Percentiles rank a stretch among this genome's conserved stretches.
Evolutionary conservation across 2,329 filamentous ascomycete genomes (phyloP).

Genomic region (Chrysoporthe deuterocubensis): DNA sequence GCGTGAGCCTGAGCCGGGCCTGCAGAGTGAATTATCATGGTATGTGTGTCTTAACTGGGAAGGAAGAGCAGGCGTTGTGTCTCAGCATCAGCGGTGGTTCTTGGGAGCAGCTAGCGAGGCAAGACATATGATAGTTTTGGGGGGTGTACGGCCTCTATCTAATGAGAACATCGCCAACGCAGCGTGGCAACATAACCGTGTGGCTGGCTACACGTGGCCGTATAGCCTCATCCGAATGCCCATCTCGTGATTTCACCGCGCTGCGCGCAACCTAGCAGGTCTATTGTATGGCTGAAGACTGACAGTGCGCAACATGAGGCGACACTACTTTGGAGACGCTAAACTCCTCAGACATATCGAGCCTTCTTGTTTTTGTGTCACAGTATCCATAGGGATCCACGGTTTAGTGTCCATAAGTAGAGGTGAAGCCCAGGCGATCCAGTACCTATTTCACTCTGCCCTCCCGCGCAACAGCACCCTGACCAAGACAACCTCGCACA

Average conservation of each 20-base stretch:
- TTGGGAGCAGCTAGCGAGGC: neutral
- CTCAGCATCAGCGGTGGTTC: conserved; percentile 16
- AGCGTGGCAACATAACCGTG: neutral
- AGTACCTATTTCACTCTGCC: neutral
- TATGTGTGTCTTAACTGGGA: neutral
- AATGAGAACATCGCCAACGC: neutral
- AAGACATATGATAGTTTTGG: neutral
- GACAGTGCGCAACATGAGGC: neutral
- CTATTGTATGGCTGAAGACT: neutral
- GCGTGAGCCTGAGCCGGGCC: conserved; percentile 35
- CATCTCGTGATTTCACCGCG: neutral
- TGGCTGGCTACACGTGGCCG: neutral
- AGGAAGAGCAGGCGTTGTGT: neutral
- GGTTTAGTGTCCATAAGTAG: neutral
- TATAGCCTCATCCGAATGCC: neutral
- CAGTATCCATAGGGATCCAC: neutral
- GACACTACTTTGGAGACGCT: too few species aligned
- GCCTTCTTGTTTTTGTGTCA: neutral
- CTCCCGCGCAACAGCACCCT: neutral
- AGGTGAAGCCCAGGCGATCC: neutral
- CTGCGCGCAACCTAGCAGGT: neutral
- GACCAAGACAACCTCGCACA: neutral
- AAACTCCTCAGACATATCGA: rapidly evolving
- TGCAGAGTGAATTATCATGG: neutral
- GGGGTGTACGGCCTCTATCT: neutral